Evolutionary conservation across 805 yeast species (phyloP).

Genomic region (Blastobotrys parvus): DNA sequence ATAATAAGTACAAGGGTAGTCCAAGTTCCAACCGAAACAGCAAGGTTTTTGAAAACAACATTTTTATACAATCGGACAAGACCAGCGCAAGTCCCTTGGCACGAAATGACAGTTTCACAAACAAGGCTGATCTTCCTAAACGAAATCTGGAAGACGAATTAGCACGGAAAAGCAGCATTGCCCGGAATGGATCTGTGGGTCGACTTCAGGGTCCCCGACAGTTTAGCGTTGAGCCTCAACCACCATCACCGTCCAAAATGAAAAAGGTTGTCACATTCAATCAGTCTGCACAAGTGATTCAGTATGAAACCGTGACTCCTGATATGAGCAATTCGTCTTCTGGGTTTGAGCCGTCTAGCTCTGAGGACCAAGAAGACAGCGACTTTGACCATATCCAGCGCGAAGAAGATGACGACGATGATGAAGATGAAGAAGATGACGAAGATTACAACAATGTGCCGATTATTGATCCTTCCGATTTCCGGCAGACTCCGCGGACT

Average conservation of each 20-base stretch:
- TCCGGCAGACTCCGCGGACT: background rate
- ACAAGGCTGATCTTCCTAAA: background rate
- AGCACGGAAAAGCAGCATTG: background rate
- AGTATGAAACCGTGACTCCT: constrained; percentile 19
- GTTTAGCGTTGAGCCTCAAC: constrained; percentile 1
- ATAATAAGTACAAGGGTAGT: background rate
- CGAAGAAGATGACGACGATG: constrained; percentile 9
- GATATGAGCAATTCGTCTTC: constrained; percentile 10
- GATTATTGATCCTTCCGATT: constrained; percentile 15
- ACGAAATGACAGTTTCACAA: background rate
- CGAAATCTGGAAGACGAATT: background rate
- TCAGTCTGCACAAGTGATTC: constrained; percentile 18
- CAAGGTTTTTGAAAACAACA: constrained; percentile 6
- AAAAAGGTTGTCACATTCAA: constrained; percentile 21
- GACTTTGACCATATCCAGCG: too few species aligned
- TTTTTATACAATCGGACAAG: constrained; percentile 6
- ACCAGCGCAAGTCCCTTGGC: background rate
- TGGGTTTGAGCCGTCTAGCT: constrained; percentile 3
- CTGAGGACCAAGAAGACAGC: constrained; percentile 2
- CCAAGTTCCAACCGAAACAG: background rate
- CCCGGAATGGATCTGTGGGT: constrained; percentile 13
- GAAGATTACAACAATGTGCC: constrained; percentile 12
- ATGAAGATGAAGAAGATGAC: constrained; percentile 12
- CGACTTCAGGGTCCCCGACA: constrained; percentile 15
- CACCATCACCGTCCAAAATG: constrained; percentile 10